Base-by-base conservation (phyloP, 169 alveolate genomes). In the Eimeria acervulina region DNA sequence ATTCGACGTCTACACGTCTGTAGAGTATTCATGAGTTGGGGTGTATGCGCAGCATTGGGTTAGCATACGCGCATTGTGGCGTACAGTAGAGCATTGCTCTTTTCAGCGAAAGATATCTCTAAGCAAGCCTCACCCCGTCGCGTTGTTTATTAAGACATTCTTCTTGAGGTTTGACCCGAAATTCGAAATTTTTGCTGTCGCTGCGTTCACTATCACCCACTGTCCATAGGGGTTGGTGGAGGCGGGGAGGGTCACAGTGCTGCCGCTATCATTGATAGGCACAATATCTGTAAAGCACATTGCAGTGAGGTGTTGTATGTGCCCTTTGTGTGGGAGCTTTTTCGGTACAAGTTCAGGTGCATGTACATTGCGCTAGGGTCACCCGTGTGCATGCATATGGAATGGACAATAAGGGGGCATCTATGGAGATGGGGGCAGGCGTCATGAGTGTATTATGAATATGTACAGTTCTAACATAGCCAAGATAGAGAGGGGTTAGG, bases 141-240 rank as follows among this genome's bases (percentile, higher is more conserved):
- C 92, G 59, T 92, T 92, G 72, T 92, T 92, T 4, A 92, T 80
- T 13, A 92, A 44, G 8, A 92, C 92, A 76, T 92, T 92, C 47
- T 80, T 92, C 17, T 92, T 23, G 7, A 78, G 36, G 81, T 92
- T 92, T 17, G 83, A 38, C 12, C 93, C 96, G 31, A 92, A 92
- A 72, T 92, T 92, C 33, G 36, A 78, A 12, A 92, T 78, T 13
- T 31, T 78, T 51, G 85, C 52, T 21, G 40, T 76, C 40, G 92
- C 36, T 10, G 96, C 61, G 31, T 92, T 92, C 38, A 92, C 85
- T 7, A 92, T 76, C 12, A 92, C 85, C 84, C 88, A 92, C 31
- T 92, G 85, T 31, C 92, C 96, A 78, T 92, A 92, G 51, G 87
- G 83, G 21, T 80, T 92, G 21, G 61, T 31, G 23, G 96, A 92